These are phyloP conservation scores for Xylogone sp. DNA, from an alignment of 2,329 filamentous ascomycete genomes.

Conservation along the genomic window DNA sequence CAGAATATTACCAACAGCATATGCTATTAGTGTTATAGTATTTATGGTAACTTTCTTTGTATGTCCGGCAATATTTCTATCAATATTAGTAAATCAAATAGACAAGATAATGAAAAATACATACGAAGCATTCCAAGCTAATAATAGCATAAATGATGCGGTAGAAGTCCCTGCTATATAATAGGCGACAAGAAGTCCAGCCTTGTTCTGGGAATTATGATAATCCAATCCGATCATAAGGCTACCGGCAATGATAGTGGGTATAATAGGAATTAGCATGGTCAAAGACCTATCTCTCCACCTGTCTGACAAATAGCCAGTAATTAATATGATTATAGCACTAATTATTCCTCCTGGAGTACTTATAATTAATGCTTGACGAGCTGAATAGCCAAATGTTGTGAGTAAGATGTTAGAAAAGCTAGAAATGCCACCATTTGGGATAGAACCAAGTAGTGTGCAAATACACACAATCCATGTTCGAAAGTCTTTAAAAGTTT, in stretches of 20 bases:
- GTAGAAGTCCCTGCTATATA: conserved; percentile 11
- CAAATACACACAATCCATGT: conserved; percentile 22
- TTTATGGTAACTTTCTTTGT: conserved; percentile 62
- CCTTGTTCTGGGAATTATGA: conserved; percentile 10
- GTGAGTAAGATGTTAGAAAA: conserved; percentile 31
- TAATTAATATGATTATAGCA: conserved; percentile 57
- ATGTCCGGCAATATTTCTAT: conserved; percentile 60
- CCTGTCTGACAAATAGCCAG: conserved; percentile 25
- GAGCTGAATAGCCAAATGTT: conserved; percentile 29
- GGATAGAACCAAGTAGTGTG: conserved; percentile 26
- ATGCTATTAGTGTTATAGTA: conserved; percentile 58
- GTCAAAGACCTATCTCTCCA: neutral
- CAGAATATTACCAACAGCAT: conserved; percentile 60
- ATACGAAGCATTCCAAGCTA: conserved; percentile 12
- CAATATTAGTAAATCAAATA: conserved; percentile 40
- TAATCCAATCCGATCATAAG: conserved; percentile 56
- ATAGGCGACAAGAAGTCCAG: conserved; percentile 7
- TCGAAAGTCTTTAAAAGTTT: conserved; percentile 33
- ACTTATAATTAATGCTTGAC: conserved; percentile 37
- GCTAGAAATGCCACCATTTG: conserved; percentile 35
- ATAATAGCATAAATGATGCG: conserved; percentile 9
- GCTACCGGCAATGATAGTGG: conserved; percentile 32
- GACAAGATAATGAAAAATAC: no score
- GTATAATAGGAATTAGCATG: neutral
- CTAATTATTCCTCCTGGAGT: conserved; percentile 63